Evolutionary conservation across 179 eudicot species (phyloP).

Genomic region (Beta corolliflora): DNA sequence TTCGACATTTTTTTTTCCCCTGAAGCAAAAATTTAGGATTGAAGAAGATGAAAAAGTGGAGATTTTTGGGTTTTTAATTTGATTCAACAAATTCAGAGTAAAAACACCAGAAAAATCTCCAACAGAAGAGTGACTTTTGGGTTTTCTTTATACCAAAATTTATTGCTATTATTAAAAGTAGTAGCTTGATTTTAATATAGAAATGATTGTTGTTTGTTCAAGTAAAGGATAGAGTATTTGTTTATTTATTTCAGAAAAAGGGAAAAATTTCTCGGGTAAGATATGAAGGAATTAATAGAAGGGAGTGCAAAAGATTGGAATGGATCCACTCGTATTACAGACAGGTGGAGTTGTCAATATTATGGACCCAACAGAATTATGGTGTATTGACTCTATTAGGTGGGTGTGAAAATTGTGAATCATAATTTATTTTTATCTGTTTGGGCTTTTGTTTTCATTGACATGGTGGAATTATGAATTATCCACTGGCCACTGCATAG

Average conservation of each 20-base stretch:
- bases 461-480: too few relatives aligned
- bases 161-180: not conserved
- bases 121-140: slow-evolving; percentile 1
- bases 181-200: not conserved
- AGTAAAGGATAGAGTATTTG: not conserved
- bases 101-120: too few relatives aligned
- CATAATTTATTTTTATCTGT: too few relatives aligned
- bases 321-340: not conserved
- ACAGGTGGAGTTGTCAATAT: not conserved
- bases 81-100: too few relatives aligned
- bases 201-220: slow-evolving; percentile 1
- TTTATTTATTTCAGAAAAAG: not conserved
- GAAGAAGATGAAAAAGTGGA: too few relatives aligned
- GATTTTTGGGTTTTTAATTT: too few relatives aligned
- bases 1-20: slow-evolving; percentile 36
- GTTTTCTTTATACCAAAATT: not conserved
- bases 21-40: too few relatives aligned
- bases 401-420: not conserved
- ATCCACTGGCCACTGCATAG: too few relatives aligned
- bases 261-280: not conserved
- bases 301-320: too few relatives aligned
- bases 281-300: not conserved
- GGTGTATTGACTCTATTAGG: not conserved
- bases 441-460: too few relatives aligned
- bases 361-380: not conserved